A percentile compares a stretch with the other conserved stretches of the same genome.
Conservation (phyloP, 2,329 filamentous ascomycete species). For the Colletotrichum sp. region DNA sequence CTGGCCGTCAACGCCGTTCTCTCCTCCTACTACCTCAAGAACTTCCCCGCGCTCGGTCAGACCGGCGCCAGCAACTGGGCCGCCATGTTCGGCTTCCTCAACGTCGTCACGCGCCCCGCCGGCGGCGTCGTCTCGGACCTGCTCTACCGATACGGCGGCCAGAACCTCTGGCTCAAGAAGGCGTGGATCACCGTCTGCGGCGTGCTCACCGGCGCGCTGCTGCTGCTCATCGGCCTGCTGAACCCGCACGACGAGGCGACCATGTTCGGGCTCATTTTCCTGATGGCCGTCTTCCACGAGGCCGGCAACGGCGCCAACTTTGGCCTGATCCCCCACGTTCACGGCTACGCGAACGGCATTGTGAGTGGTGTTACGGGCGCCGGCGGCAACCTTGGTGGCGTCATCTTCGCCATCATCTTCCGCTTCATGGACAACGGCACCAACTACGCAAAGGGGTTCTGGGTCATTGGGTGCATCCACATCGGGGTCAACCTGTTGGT, state of each 20-base stretch:
- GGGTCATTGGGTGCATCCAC: slow-evolving; percentile 81
- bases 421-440: slow-evolving; percentile 68
- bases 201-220: slow-evolving; percentile 61
- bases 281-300: slow-evolving; percentile 83
- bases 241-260: slow-evolving; percentile 66
- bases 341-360: slow-evolving; percentile 79
- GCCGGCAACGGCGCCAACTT: slow-evolving; percentile 88
- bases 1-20: slow-evolving; percentile 67
- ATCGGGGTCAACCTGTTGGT: slow-evolving; percentile 73
- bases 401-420: slow-evolving; percentile 85
- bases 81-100: slow-evolving; percentile 77
- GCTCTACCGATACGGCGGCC: slow-evolving; percentile 45
- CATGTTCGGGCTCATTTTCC: slow-evolving; percentile 78
- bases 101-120: slow-evolving; percentile 69
- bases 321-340: slow-evolving; percentile 84
- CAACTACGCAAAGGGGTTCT: slow-evolving; percentile 73
- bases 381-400: slow-evolving; percentile 82
- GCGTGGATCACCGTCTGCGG: slow-evolving; percentile 69
- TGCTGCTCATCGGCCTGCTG: slow-evolving; percentile 66
- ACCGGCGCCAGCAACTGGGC: slow-evolving; percentile 66
- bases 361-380: slow-evolving; percentile 82
- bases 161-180: slow-evolving; percentile 49
- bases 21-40: slow-evolving; percentile 62
- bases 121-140: slow-evolving; percentile 64
- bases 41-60: slow-evolving; percentile 62